Conservation (phyloP, 345 rosid genomes). For the Gossypium turneri region DNA sequence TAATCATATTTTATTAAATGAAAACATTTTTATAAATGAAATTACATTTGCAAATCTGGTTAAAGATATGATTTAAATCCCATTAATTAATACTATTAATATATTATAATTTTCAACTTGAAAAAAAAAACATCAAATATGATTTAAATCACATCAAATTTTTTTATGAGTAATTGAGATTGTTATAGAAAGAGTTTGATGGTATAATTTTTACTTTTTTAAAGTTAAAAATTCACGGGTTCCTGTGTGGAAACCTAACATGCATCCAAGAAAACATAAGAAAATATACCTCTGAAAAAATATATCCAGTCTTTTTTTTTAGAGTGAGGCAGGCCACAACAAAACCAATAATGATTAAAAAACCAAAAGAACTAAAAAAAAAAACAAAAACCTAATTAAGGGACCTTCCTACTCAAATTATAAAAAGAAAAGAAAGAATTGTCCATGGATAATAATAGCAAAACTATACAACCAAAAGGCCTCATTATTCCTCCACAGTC, state of each 20-base stretch:
- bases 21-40: no score
- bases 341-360: background rate
- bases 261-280: background rate
- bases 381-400: background rate
- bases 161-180: no score
- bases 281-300: background rate
- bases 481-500: slow-evolving; percentile 14
- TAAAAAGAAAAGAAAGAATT: background rate
- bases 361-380: background rate
- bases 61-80: no score
- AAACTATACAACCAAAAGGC: slow-evolving; percentile 35
- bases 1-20: no score
- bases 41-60: no score
- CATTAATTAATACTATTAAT: no score
- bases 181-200: no score
- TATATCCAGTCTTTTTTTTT: no score
- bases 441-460: slow-evolving; percentile 19
- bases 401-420: background rate
- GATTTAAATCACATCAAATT: no score
- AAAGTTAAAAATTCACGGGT: background rate
- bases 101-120: no score
- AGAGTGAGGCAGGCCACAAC: background rate
- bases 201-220: no score
- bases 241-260: background rate
- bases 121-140: no score